phyloP scores from a whole-genome alignment of 1,284 basidiomycete species.

The Omphalotus olearius region DNA sequence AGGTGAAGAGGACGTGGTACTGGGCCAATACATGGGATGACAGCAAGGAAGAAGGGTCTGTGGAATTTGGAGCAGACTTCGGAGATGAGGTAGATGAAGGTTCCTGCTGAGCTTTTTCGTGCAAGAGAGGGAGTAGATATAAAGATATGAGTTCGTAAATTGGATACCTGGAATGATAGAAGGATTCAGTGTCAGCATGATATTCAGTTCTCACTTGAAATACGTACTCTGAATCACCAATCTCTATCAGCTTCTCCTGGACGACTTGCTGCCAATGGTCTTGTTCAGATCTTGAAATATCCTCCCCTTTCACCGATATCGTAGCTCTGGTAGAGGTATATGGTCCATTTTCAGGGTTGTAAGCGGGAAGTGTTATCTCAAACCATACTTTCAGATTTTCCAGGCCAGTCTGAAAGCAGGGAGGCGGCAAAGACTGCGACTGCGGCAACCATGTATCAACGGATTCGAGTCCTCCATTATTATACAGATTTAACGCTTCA shows the following conservation, averaged over 20 bases:
- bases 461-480: slow-evolving; percentile 25
- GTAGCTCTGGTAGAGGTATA: slow-evolving; percentile 6
- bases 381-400: slow-evolving; percentile 33
- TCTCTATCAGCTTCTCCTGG: slow-evolving; percentile 34
- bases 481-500: slow-evolving; percentile 8
- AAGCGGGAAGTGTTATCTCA: slow-evolving; percentile 31
- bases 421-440: slow-evolving; percentile 16
- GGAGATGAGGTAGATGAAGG: not conserved
- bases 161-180: slow-evolving; percentile 42
- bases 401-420: slow-evolving; percentile 36
- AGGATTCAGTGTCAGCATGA: not conserved
- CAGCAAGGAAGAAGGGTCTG: not conserved
- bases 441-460: not conserved
- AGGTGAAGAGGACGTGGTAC: slow-evolving; percentile 65
- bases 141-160: slow-evolving; percentile 55
- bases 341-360: not conserved
- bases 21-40: not conserved
- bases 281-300: slow-evolving; percentile 43
- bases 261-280: slow-evolving; percentile 46
- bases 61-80: not conserved
- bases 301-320: slow-evolving; percentile 43
- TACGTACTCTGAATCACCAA: slow-evolving; percentile 46
- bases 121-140: slow-evolving; percentile 55
- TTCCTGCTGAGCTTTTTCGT: slow-evolving; percentile 26
- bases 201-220: too few species aligned